Evolutionary conservation across 768 basidiomycete species (phyloP), one percentile per base, ranked within the genome.

Genomic region (Lentinula detonsa): DNA sequence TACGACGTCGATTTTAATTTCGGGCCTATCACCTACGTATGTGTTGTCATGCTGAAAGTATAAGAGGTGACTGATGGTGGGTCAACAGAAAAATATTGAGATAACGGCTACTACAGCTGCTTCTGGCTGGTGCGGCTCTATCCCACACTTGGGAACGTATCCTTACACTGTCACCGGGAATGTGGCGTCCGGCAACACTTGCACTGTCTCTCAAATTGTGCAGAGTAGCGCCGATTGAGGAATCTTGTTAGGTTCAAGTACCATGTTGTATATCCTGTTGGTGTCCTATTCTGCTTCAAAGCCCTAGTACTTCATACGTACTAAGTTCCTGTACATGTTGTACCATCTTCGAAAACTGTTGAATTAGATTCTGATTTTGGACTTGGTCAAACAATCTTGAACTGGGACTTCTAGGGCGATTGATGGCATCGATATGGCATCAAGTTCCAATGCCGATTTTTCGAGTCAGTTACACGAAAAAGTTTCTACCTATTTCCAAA

Each of bases 1-100:
- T 67, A 65, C 18, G 59, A 65, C 46, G 68, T 70, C 16, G 61
- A 68, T n/a, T 70, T 70, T 63, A 62, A 70, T 34, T 70, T 70
- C 54, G 69, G 69, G 13, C 69, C 69, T 15, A 65, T 70, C 51
- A 64, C 62, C 58, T 70, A 66, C 37, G 66, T 65, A 42, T 6
- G 65, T 60, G 2, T 31, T 5, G 23, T 40, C 23, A 51, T 23
- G 5, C 42, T 16, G 18, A 15, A n/a, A 33, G 8, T 10, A 10
- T 23, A 4, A 31, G 21, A 31, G 18, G n/a, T 16, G 13, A 40
- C 4, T 43, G 35, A 21, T 4, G 15, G 16, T 34, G 42, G 11
- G 21, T 53, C 8, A 16, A 11, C 55, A 70, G 69, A 63, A 60
- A 11, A 70, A 70, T 48, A 65, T 70, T 31, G 64, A 69, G 49